A percentile compares a stretch with the other conserved stretches of the same genome.
Conservation (phyloP, 495 filamentous ascomycete species). For the Penicillium parvum region DNA sequence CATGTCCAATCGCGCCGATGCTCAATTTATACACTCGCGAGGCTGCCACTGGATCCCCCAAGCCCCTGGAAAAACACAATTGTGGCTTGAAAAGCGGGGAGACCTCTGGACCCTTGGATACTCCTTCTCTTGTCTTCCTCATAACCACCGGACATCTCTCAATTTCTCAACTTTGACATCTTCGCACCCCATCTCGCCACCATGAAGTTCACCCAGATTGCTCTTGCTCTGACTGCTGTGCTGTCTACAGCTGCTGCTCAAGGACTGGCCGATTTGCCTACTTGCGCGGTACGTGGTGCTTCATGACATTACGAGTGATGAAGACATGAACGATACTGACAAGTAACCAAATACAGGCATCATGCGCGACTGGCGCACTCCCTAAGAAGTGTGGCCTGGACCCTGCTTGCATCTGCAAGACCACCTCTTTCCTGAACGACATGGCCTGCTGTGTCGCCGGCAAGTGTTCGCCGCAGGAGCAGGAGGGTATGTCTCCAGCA, state of each 20-base stretch:
- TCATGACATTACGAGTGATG: no score
- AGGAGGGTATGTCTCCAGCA: conserved; percentile 45
- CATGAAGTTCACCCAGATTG: conserved; percentile 38
- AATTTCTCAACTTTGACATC: no score
- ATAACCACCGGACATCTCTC: no score
- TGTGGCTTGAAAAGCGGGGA: no score
- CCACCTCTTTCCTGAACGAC: conserved; percentile 50
- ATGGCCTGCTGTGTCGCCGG: conserved; percentile 65
- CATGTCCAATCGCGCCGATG: no score
- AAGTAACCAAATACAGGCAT: conserved; percentile 34
- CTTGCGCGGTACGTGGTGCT: conserved; percentile 43
- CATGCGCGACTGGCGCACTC: conserved; percentile 48
- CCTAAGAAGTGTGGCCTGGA: conserved; percentile 54
- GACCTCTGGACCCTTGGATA: no score
- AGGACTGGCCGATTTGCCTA: conserved; percentile 41
- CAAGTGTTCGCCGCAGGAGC: conserved; percentile 51
- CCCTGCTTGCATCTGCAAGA: conserved; percentile 63
- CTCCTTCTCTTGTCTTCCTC: no score
- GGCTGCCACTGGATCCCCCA: no score
- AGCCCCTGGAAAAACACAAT: no score
- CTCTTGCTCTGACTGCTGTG: conserved; percentile 28
- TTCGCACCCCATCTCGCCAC: conserved; percentile 1
- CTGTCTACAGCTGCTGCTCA: conserved; percentile 37
- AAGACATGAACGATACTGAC: not conserved
- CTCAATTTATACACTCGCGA: no score